Evolutionary conservation across 345 rosid species (phyloP).

Genomic region (Combretum micranthum): DNA sequence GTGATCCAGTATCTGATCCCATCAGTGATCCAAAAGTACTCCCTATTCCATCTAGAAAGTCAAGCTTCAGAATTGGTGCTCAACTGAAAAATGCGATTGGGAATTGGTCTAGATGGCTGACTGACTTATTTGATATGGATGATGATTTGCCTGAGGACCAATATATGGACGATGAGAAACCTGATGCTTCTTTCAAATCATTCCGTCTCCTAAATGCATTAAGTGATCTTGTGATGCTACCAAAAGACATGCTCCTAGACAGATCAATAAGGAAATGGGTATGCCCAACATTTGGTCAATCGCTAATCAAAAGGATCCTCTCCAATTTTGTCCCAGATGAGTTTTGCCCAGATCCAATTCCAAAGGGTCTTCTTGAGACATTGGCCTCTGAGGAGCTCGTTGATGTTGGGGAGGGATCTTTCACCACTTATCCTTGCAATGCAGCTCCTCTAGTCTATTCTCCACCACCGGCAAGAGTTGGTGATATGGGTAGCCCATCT

Average conservation of each 20-base stretch:
- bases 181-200: conserved; percentile 48
- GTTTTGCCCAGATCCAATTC: too few relatives aligned
- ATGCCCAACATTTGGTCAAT: conserved; percentile 70
- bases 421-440: too few relatives aligned
- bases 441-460: too few relatives aligned
- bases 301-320: conserved; percentile 67
- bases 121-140: conserved; percentile 79
- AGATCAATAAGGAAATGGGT: conserved; percentile 76
- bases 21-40: conserved; percentile 71
- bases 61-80: conserved; percentile 87
- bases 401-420: too few relatives aligned
- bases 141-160: conserved; percentile 23
- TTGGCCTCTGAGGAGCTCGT: too few relatives aligned
- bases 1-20: conserved; percentile 94
- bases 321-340: too few relatives aligned
- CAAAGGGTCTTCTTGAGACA: too few relatives aligned
- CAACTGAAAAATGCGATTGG: conserved; percentile 88
- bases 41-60: conserved; percentile 80
- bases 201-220: conserved; percentile 83
- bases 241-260: conserved; percentile 77
- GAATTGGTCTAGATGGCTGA: conserved; percentile 95
- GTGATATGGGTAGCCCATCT: too few relatives aligned
- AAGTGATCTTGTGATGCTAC: conserved; percentile 98
- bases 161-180: conserved; percentile 19
- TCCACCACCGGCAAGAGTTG: too few relatives aligned